phyloP scores from a whole-genome alignment of 805 yeast genomes.

The Candida schatavii region DNA sequence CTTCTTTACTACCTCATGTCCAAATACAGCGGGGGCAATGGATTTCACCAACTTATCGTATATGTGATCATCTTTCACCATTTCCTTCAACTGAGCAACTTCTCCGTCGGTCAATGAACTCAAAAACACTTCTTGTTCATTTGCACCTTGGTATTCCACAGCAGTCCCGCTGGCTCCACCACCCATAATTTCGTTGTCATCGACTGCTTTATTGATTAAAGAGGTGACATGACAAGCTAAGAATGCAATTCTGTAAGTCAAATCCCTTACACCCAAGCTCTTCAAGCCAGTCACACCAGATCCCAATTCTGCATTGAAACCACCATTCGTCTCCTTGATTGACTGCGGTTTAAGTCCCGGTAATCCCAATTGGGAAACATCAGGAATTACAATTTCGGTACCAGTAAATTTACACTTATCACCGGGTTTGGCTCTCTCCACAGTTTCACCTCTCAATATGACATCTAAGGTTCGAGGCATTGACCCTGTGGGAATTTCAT shows the following conservation, averaged over 20 bases:
- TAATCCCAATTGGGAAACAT: conserved; percentile 85
- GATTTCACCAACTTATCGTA: conserved; percentile 83
- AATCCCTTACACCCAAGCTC: conserved; percentile 89
- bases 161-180: conserved; percentile 22
- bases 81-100: conserved; percentile 76
- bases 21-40: conserved; percentile 93
- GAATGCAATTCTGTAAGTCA: conserved; percentile 88
- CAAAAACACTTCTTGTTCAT: conserved; percentile 78
- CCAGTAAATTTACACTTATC: conserved; percentile 94
- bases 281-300: conserved; percentile 88
- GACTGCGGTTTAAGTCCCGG: conserved; percentile 93
- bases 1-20: conserved; percentile 91
- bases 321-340: conserved; percentile 60
- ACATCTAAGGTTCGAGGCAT: conserved; percentile 98
- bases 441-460: conserved; percentile 87
- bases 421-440: conserved; percentile 96
- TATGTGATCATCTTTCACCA: conserved; percentile 86
- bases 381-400: conserved; percentile 92
- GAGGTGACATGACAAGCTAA: conserved; percentile 89
- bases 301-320: conserved; percentile 65
- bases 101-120: conserved; percentile 78
- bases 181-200: conserved; percentile 9
- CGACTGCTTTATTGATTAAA: conserved; percentile 30
- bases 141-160: conserved; percentile 44
- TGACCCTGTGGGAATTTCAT: conserved; percentile 95